Evolutionary conservation across 179 eudicot species (phyloP).

Genomic region (Spergularia azorica): DNA sequence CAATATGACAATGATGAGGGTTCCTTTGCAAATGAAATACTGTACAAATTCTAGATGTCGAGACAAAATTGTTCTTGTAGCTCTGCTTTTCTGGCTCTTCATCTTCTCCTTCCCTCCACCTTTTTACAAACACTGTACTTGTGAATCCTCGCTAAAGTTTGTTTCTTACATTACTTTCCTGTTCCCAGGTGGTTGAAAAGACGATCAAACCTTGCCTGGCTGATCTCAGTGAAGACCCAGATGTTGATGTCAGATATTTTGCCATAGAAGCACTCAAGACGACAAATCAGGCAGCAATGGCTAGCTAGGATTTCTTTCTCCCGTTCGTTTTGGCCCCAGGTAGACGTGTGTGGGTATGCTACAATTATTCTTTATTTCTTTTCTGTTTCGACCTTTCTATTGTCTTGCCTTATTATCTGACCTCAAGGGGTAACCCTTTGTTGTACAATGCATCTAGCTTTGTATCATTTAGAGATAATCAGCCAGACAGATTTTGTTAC

Average conservation of each 20-base stretch:
- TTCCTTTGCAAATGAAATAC: not conserved
- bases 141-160: not conserved
- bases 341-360: conserved; percentile 22
- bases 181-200: conserved; percentile 55
- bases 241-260: conserved; percentile 65
- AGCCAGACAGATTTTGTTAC: conserved; percentile 11
- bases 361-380: conserved; percentile 25
- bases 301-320: conserved; percentile 28
- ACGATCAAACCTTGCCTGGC: conserved; percentile 61
- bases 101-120: too few species aligned
- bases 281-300: conserved; percentile 58
- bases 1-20: not conserved
- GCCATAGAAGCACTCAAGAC: conserved; percentile 60
- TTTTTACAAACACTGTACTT: not conserved
- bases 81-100: too few species aligned
- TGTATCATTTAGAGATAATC: conserved; percentile 15
- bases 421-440: conserved; percentile 5
- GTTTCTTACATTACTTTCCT: conserved; percentile 6
- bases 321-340: conserved; percentile 17
- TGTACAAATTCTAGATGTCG: too few species aligned
- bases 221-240: conserved; percentile 74
- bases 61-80: too few species aligned
- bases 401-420: not conserved
- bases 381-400: not conserved
- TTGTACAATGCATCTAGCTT: conserved; percentile 22